phyloP scores from a whole-genome alignment of 1,284 basidiomycete genomes.

The Butyriboletus appendiculatus region DNA sequence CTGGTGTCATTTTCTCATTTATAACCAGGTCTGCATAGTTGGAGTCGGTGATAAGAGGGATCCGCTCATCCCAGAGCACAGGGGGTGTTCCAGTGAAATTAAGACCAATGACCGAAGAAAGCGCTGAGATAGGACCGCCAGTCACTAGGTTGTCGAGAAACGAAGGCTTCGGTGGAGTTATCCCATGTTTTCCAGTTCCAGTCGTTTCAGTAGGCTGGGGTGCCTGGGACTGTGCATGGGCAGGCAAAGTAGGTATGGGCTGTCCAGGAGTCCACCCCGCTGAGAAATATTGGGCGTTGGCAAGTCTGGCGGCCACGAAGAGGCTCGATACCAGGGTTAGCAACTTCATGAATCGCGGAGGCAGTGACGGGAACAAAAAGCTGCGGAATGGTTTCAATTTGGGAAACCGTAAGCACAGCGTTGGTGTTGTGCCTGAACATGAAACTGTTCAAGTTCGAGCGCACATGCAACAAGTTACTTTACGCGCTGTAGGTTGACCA shows the following conservation, averaged over 20 bases:
- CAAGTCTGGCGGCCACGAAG: conserved; percentile 39
- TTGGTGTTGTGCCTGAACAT: background rate
- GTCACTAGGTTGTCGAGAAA: conserved; percentile 32
- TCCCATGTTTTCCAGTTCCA: conserved; percentile 18
- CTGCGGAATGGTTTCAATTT: background rate
- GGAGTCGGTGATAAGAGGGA: conserved; percentile 73
- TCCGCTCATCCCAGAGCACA: conserved; percentile 63
- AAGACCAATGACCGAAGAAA: conserved; percentile 60
- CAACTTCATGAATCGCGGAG: conserved; percentile 47
- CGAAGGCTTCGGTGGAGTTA: conserved; percentile 16
- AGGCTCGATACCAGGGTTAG: conserved; percentile 37
- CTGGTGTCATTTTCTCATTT: conserved; percentile 59
- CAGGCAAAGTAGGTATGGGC: conserved; percentile 39
- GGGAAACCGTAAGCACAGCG: background rate
- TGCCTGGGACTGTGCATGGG: conserved; percentile 12
- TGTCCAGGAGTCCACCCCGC: conserved; percentile 77
- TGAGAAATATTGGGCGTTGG: conserved; percentile 70
- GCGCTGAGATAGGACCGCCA: conserved; percentile 45
- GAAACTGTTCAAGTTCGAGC: no score
- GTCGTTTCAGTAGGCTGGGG: conserved; percentile 19
- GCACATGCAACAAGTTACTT: background rate
- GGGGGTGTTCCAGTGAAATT: conserved; percentile 65
- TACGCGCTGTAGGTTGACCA: background rate
- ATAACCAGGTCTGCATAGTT: conserved; percentile 70
- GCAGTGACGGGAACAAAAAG: background rate